Percentiles rank a stretch among this genome's conserved stretches.
Evolutionary conservation across 2,329 filamentous ascomycete species (phyloP).

Genomic region (Davidsoniella virescens): DNA sequence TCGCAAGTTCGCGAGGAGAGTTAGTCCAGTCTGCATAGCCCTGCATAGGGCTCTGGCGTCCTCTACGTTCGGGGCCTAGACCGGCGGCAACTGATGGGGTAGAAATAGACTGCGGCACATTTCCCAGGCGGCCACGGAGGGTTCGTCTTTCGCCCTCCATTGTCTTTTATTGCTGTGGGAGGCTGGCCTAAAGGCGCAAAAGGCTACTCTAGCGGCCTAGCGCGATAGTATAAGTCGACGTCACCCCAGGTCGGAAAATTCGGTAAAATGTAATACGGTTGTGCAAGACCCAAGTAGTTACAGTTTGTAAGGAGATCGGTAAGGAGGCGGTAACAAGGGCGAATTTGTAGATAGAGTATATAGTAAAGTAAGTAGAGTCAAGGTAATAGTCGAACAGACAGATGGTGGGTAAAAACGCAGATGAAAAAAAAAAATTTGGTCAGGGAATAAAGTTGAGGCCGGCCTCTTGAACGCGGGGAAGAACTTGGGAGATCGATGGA

Average conservation of each 20-base stretch:
- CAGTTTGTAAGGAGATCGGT: no score
- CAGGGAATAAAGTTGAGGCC: background rate
- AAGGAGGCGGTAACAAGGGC: no score
- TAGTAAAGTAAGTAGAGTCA: no score
- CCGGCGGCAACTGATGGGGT: background rate
- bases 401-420: no score
- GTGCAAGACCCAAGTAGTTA: no score
- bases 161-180: background rate
- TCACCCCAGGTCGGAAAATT: background rate
- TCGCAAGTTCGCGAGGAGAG: background rate
- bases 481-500: background rate
- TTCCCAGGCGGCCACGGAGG: conserved; percentile 7
- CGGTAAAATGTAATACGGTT: no score
- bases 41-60: background rate
- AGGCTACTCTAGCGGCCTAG: background rate
- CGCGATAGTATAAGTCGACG: conserved; percentile 2
- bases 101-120: conserved; percentile 2
- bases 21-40: background rate
- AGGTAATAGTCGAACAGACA: no score
- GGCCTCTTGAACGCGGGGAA: background rate
- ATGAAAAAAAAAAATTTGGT: background rate
- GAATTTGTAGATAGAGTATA: no score
- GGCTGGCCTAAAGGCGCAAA: background rate
- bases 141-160: conserved; percentile 12
- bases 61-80: background rate